Evolutionary conservation across 2,329 filamentous ascomycete genomes (phyloP), one percentile per base, ranked within the genome.

Genomic region (Helminthosporium solani): DNA sequence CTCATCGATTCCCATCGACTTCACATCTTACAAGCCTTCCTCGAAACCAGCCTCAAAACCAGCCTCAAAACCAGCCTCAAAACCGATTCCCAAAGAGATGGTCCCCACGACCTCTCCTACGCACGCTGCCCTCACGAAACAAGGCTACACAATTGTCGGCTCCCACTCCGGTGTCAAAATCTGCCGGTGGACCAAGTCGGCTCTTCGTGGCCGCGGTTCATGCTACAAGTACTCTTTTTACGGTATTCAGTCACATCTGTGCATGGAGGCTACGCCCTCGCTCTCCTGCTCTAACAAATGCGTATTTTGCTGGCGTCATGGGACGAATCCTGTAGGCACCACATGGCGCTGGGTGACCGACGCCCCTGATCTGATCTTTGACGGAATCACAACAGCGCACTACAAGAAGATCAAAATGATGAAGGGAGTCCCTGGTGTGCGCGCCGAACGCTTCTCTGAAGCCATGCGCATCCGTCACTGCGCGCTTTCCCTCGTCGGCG

Each of bases 141-240:
- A 99, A 76, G 92, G 92, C 20, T 97, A 97, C 68, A 86, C 88
- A 1, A 96, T 97, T 47, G 87, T 99, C 30, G 94, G 94, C 42
- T 92, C 89, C 0, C 94, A 97, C 73, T 95, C 90, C 0, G 92
- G 92, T 23, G 92, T 97, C 56, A 97, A 97, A 72, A 96, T 96
- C 61, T 99, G 92, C 67, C 88, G 94, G 25, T 99, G 92, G 92
- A 97, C 94, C 8, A 99, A 99, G 73, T 96, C 91, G 1, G 92
- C 92, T 8, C 83, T 97, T 1, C 88, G 92, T 31, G 92, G 92
- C 11, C 86, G 92, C 33, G 94, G 92, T 3, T 95, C 89, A 19
- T 99, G 92, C 76, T 99, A 99, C 79, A 97, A 99, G 66, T 96
- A 84, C 71, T 95, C 89, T 0, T 95, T 99, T 70, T 99, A 99